A percentile compares a stretch with the other conserved stretches of the same genome.
phyloP scores from a whole-genome alignment of 441 rosid genomes.

The Syzygium malaccense region DNA sequence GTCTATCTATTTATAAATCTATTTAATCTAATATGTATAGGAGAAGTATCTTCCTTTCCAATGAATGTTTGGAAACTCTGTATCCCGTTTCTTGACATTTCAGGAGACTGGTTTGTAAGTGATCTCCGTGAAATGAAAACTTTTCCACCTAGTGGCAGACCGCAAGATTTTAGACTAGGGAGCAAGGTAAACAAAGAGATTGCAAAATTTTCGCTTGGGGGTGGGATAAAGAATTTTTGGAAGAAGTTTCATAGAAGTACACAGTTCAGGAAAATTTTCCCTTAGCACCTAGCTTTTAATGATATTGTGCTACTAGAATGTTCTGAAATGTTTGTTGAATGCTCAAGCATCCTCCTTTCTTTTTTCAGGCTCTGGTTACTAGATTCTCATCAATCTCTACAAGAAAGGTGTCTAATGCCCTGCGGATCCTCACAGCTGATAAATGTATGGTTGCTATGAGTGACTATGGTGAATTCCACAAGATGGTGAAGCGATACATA shows the following conservation, averaged over 20 bases:
- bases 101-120: not conserved
- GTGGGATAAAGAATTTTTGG: not conserved
- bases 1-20: not conserved
- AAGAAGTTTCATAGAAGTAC: not conserved
- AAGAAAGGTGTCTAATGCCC: constrained; percentile 63
- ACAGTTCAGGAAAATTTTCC: not conserved
- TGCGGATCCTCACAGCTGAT: constrained; percentile 53
- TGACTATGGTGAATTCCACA: constrained; percentile 77
- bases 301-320: not conserved
- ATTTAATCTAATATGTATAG: not conserved
- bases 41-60: not conserved
- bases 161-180: not conserved
- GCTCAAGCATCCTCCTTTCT: not conserved
- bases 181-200: not conserved
- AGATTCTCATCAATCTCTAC: constrained; percentile 73
- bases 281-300: not conserved
- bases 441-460: constrained; percentile 87
- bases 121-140: not conserved
- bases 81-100: not conserved
- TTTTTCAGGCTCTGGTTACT: constrained; percentile 72
- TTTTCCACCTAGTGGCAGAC: not conserved
- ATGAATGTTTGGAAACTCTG: not conserved
- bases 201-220: not conserved
- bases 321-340: not conserved
- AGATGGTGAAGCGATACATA: constrained; percentile 40